phyloP scores from a whole-genome alignment of 129 eudicot genomes.

The Dittrichia graveolens region DNA sequence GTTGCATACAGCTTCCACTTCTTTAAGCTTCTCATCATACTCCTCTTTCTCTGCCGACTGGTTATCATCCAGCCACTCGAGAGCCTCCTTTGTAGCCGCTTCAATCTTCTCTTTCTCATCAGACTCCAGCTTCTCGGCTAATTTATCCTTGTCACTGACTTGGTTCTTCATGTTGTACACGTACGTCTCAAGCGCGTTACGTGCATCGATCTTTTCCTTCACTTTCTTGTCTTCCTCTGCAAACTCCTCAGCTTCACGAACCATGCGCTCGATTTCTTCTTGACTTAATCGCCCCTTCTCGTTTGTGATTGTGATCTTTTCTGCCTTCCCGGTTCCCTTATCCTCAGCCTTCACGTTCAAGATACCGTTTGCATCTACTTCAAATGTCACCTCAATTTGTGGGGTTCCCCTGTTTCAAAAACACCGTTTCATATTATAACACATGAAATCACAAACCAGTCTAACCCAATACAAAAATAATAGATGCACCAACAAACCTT shows the following conservation, averaged over 20 bases:
- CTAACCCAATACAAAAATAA: no score
- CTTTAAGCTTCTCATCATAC: constrained; percentile 69
- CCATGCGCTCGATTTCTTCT: constrained; percentile 71
- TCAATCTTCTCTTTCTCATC: constrained; percentile 71
- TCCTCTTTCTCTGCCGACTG: constrained; percentile 72
- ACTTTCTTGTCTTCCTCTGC: constrained; percentile 81
- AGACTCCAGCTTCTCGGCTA: constrained; percentile 66
- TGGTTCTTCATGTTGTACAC: constrained; percentile 79
- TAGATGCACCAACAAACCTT: constrained; percentile 30
- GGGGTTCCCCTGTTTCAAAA: constrained; percentile 63
- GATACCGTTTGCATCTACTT: constrained; percentile 78
- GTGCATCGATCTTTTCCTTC: constrained; percentile 64
- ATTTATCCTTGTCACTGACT: constrained; percentile 64
- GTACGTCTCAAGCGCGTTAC: constrained; percentile 63
- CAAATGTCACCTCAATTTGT: constrained; percentile 70
- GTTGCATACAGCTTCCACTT: constrained; percentile 68
- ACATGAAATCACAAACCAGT: not conserved
- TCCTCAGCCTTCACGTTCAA: constrained; percentile 73
- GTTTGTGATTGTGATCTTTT: constrained; percentile 72
- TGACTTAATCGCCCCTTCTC: constrained; percentile 72
- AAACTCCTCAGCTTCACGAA: constrained; percentile 70
- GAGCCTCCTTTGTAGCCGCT: constrained; percentile 64
- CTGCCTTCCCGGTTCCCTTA: constrained; percentile 66
- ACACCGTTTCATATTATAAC: not conserved
- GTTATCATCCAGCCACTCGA: constrained; percentile 72